Base-by-base conservation (phyloP, 2,329 filamentous ascomycete species). In the Stenocarpella maydis region DNA sequence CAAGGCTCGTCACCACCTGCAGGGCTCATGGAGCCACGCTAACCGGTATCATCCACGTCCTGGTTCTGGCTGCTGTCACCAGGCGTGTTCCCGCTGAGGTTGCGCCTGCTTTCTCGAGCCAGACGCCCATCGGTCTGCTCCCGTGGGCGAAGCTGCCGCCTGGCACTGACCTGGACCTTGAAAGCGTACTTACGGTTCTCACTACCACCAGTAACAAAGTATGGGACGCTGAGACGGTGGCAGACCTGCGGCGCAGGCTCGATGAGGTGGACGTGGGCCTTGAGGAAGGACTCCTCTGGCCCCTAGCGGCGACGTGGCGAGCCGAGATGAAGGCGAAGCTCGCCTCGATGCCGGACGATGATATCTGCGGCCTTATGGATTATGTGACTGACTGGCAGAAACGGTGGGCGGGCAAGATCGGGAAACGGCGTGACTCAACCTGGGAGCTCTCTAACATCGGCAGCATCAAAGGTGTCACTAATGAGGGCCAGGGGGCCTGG, bases 361-460 rank as follows among this genome's bases (percentile, higher is more conserved):
- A 87, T 69, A 71, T 80, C 12, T 73, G 79, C 2, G 81, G 80
- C 6, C 72, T 87, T 66, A 67, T 87, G 17, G 72, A 74, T 2
- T 82, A 81, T 61, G 75, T 87, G 6, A 49, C 74, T 2, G 82
- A 88, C 77, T 85, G 82, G 77, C 75, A 77, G 47, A 73, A 74
- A 1, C 83, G 80, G 70, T 84, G 83, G 72, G 70, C 73, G 4
- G 74, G 75, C 1, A 83, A 82, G 72, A 74, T 87, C 19, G 85
- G 85, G 1, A 75, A 78, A 65, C 73, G 77, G 15, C 80, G 85
- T 12, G 75, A 78, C 2, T 73, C 73, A 3, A 83, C 84, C 0
- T 88, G 85, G 82, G 83, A 85, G 71, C 73, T 88, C 5, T 87
- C 84, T 70, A 89, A 88, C 73, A 70, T 88, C 6, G 87, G 87